Conservation (phyloP, 2,329 filamentous ascomycete species). For the Aspergillus alliaceus region DNA sequence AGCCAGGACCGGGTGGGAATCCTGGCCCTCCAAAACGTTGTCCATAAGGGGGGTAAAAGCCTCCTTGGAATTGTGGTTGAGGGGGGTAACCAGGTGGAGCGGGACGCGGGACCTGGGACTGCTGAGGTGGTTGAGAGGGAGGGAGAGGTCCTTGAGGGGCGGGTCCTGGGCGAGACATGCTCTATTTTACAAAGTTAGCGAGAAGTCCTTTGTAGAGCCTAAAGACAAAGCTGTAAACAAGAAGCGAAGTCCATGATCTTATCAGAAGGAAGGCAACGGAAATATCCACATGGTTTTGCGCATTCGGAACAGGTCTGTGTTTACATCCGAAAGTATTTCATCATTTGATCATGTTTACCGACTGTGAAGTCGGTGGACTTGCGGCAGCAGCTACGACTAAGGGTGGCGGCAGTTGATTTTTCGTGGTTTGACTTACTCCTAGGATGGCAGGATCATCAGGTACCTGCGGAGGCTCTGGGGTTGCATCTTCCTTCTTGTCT, state of each 20-base stretch:
- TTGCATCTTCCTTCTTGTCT: constrained; percentile 68
- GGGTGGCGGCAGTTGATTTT: not conserved
- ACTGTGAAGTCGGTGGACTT: constrained; percentile 14
- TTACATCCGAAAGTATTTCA: constrained; percentile 99
- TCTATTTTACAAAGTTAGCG: constrained; percentile 35
- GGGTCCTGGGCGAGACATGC: constrained; percentile 44
- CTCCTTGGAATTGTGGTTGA: constrained; percentile 42
- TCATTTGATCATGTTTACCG: constrained; percentile 41
- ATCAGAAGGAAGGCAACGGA: constrained; percentile 99
- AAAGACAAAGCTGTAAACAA: constrained; percentile 7
- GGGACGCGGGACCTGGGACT: constrained; percentile 40
- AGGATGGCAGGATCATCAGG: constrained; percentile 96
- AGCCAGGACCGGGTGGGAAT: constrained; percentile 61
- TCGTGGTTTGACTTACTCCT: constrained; percentile 69
- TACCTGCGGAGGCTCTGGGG: constrained; percentile 73
- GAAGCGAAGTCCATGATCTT: constrained; percentile 25
- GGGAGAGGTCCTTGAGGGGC: constrained; percentile 37
- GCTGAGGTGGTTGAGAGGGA: constrained; percentile 45
- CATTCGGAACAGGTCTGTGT: constrained; percentile 76
- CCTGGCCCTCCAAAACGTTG: constrained; percentile 51
- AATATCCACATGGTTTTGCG: constrained; percentile 90
- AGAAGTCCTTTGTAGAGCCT: constrained; percentile 5
- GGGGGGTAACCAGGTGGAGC: constrained; percentile 40
- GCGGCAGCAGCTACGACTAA: not conserved
- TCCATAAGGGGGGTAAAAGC: constrained; percentile 47